Conservation (phyloP, 1,284 basidiomycete species). For the Pseudozyma tsukubaensis region DNA sequence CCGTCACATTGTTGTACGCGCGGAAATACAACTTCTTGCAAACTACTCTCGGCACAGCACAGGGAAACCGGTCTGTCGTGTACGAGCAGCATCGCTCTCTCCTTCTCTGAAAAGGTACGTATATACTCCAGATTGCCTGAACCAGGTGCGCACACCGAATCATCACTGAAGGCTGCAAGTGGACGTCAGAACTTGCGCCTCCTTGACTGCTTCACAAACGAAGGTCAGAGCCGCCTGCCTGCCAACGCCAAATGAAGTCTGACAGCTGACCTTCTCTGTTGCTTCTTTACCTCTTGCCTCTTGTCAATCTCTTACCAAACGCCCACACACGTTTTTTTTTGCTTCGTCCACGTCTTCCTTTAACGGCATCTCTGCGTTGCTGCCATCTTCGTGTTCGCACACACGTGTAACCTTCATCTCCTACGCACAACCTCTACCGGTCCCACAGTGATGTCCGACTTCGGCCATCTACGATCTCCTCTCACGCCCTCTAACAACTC, state of each 20-base stretch:
- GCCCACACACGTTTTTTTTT: too few species aligned
- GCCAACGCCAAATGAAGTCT: slow-evolving; percentile 11
- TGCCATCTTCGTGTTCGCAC: not conserved
- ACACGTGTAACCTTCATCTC: not conserved
- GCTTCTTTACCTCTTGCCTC: not conserved
- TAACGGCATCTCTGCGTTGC: not conserved
- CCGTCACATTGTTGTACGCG: slow-evolving; percentile 4
- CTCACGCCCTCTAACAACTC: slow-evolving; percentile 44
- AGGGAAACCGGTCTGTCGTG: not conserved
- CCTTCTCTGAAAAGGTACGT: not conserved
- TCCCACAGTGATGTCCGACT: slow-evolving; percentile 54
- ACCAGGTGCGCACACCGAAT: too few species aligned
- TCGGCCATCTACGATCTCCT: slow-evolving; percentile 53
- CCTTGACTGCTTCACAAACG: not conserved
- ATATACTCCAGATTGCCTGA: not conserved
- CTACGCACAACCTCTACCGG: not conserved
- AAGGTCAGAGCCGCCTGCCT: not conserved
- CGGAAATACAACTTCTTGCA: not conserved
- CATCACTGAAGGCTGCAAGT: not conserved
- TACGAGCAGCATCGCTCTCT: not conserved
- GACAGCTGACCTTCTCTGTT: slow-evolving; percentile 14
- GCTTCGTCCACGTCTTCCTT: too few species aligned
- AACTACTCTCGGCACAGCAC: not conserved
- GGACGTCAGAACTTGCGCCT: not conserved
- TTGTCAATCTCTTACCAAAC: too few species aligned